Evolutionary conservation across 2,329 filamentous ascomycete species (phyloP).

Genomic region (Penicillium thymicola): DNA sequence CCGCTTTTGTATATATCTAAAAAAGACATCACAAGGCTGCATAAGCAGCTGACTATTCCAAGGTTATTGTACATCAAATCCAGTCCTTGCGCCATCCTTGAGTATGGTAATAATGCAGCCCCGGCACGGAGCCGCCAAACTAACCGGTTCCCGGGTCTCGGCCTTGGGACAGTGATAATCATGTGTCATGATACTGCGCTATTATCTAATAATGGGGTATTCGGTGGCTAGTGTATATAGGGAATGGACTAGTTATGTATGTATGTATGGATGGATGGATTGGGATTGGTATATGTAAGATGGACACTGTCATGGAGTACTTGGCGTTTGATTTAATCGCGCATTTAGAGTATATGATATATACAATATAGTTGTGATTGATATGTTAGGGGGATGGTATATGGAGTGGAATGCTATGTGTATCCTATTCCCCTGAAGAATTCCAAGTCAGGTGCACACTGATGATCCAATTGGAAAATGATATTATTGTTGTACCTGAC

Average conservation of each 20-base stretch:
- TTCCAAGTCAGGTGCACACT: not conserved
- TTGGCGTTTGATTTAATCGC: not conserved
- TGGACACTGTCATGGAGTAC: not conserved
- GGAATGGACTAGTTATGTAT: not conserved
- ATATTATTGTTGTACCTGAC: not conserved
- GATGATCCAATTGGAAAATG: slow-evolving; percentile 2
- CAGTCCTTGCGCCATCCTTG: not conserved
- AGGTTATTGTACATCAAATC: not conserved
- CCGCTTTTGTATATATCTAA: not conserved
- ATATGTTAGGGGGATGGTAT: not conserved
- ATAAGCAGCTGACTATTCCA: not conserved
- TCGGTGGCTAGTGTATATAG: not conserved
- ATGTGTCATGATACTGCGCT: slow-evolving; percentile 21
- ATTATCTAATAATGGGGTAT: slow-evolving; percentile 20
- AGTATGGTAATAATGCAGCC: not conserved
- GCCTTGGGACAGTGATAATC: slow-evolving; percentile 12
- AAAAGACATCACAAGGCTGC: not conserved
- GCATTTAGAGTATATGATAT: not conserved
- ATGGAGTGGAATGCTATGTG: not conserved
- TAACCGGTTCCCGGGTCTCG: slow-evolving; percentile 7
- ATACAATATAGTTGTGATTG: not conserved
- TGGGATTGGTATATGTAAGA: not conserved
- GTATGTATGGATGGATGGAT: not conserved
- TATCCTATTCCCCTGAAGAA: not conserved
- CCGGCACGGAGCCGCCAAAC: not conserved